These are phyloP conservation scores for Candida dajiaensis DNA, from an alignment of 805 yeast genomes.

Conservation along the genomic window DNA sequence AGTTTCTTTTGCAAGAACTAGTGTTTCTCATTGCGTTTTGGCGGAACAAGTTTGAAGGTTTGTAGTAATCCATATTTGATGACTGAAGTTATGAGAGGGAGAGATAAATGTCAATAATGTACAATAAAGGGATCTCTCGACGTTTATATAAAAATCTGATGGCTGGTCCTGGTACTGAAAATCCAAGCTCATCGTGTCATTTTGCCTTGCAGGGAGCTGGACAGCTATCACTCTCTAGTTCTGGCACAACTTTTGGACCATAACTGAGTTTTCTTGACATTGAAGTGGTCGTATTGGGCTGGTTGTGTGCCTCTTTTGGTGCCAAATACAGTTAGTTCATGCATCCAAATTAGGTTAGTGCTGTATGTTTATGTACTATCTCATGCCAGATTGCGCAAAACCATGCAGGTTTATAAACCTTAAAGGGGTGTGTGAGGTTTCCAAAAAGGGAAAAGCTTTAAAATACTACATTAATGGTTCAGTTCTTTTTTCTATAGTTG, in stretches of 20 bases:
- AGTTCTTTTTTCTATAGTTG: too few relatives aligned
- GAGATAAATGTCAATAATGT: not conserved
- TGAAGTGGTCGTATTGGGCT: too few relatives aligned
- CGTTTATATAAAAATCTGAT: not conserved
- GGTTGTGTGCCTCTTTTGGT: not conserved
- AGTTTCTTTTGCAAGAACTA: slow-evolving; percentile 9
- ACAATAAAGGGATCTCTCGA: not conserved
- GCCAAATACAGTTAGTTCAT: too few relatives aligned
- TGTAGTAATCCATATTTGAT: slow-evolving; percentile 19
- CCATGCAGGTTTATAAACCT: too few relatives aligned
- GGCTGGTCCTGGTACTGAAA: not conserved
- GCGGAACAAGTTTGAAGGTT: slow-evolving; percentile 22
- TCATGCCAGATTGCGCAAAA: not conserved
- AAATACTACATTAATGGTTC: too few relatives aligned
- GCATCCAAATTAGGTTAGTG: not conserved
- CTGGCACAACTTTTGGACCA: too few relatives aligned
- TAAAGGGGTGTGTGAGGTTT: too few relatives aligned
- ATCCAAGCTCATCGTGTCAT: not conserved
- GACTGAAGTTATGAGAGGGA: not conserved
- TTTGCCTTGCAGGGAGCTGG: too few relatives aligned
- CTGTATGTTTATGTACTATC: not conserved
- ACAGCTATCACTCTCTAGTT: too few relatives aligned
- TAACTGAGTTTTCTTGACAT: too few relatives aligned
- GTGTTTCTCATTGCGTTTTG: slow-evolving; percentile 22
- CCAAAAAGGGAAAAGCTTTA: too few relatives aligned